Evolutionary conservation across 2,329 filamentous ascomycete genomes (phyloP).

Genomic region (Aureobasidium sp.): DNA sequence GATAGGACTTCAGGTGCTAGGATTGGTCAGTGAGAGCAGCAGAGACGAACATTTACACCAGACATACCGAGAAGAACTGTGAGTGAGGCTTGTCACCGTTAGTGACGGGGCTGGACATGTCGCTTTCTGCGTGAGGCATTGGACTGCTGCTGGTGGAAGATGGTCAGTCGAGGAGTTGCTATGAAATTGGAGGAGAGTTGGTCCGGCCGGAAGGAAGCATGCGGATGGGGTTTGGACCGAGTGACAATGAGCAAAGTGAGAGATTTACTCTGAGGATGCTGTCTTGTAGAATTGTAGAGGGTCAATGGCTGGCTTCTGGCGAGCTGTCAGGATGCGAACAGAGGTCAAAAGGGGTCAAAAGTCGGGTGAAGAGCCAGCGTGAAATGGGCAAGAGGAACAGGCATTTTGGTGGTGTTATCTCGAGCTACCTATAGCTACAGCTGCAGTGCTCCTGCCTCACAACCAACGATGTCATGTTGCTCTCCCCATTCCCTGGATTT

Average conservation of each 20-base stretch:
- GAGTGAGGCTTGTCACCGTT: conserved; percentile 44
- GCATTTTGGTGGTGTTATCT: conserved; percentile 9
- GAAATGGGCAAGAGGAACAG: conserved; percentile 10
- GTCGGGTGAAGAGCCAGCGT: not conserved
- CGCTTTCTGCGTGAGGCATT: conserved; percentile 42
- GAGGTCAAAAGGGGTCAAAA: not conserved
- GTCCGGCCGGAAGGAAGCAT: not conserved
- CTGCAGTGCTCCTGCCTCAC: conserved; percentile 8
- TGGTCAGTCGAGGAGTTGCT: not conserved
- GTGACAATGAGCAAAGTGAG: not conserved
- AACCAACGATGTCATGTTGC: conserved; percentile 8
- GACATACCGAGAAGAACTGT: conserved; percentile 33
- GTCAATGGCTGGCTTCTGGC: not conserved
- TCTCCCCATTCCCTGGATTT: conserved; percentile 8
- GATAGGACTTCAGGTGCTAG: conserved; percentile 79
- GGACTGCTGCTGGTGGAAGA: not conserved
- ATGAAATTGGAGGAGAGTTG: not conserved
- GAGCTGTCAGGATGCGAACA: not conserved
- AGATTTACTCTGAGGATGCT: conserved; percentile 3
- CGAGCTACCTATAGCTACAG: conserved; percentile 7
- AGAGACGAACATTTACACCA: not conserved
- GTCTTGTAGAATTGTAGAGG: not conserved
- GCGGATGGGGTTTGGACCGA: not conserved
- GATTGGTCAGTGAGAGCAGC: conserved; percentile 29
- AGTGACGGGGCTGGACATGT: conserved; percentile 38